These are phyloP conservation scores for Periconia macrospinosa DNA, from an alignment of 2,329 filamentous ascomycete genomes.

Conservation along the genomic window DNA sequence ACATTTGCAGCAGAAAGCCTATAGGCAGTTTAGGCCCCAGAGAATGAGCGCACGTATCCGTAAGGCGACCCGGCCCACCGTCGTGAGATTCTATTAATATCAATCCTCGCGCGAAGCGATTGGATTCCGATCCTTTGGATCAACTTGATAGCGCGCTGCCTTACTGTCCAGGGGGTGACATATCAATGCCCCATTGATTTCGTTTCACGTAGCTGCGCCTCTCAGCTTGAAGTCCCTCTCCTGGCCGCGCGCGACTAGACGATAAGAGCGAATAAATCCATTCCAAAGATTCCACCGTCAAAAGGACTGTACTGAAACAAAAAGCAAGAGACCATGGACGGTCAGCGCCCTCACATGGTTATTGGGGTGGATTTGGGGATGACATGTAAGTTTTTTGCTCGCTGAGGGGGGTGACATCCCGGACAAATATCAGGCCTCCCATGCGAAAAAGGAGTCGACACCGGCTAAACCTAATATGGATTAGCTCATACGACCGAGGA, in stretches of 20 bases:
- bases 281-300: background rate
- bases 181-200: background rate
- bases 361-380: slow-evolving; percentile 41
- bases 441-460: background rate
- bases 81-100: background rate
- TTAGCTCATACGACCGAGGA: background rate
- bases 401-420: background rate
- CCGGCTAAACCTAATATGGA: background rate
- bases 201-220: background rate
- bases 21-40: background rate
- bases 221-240: background rate
- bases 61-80: background rate
- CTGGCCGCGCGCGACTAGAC: background rate
- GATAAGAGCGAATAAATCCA: background rate
- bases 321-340: slow-evolving; percentile 6
- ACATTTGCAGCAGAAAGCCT: background rate
- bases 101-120: background rate
- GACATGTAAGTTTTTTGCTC: slow-evolving; percentile 34
- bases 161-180: background rate
- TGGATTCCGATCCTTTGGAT: background rate
- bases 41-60: background rate
- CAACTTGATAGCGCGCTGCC: background rate
- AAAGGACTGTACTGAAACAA: background rate
- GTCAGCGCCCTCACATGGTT: slow-evolving; percentile 34
- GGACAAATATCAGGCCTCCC: background rate